Evolutionary conservation across 495 filamentous ascomycete genomes (phyloP).

Genomic region (Cercophora sp.): DNA sequence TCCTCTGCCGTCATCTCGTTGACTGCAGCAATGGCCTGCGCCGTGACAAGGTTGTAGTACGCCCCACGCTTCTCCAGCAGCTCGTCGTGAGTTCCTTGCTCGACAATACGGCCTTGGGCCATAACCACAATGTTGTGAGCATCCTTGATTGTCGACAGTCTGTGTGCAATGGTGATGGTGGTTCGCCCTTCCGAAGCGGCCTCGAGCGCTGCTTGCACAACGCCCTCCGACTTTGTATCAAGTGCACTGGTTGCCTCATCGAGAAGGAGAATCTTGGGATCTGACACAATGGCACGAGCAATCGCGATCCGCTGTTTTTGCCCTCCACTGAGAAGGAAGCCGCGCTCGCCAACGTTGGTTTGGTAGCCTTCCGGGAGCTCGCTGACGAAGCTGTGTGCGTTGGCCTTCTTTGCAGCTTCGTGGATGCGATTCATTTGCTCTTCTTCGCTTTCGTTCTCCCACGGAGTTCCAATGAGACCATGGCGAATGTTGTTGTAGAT

Average conservation of each 20-base stretch:
- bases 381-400: constrained; percentile 87
- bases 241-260: constrained; percentile 93
- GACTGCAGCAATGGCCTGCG: constrained; percentile 56
- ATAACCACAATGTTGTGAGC: constrained; percentile 97
- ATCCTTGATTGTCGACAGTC: constrained; percentile 87
- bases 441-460: constrained; percentile 62
- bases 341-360: constrained; percentile 92
- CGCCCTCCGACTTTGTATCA: constrained; percentile 93
- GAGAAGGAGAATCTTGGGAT: constrained; percentile 89
- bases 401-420: constrained; percentile 83
- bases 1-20: constrained; percentile 51
- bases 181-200: constrained; percentile 84
- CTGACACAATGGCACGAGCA: constrained; percentile 84
- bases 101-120: constrained; percentile 76
- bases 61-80: constrained; percentile 58
- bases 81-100: constrained; percentile 71
- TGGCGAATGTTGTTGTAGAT: constrained; percentile 84
- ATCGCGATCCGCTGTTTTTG: constrained; percentile 92
- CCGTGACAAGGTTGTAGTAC: constrained; percentile 53
- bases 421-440: constrained; percentile 64
- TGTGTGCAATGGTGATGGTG: constrained; percentile 93
- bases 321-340: constrained; percentile 86
- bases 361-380: constrained; percentile 85
- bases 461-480: constrained; percentile 80
- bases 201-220: constrained; percentile 91